Conservation (phyloP, 2,329 filamentous ascomycete genomes). For the Pezicula rhizophila region DNA sequence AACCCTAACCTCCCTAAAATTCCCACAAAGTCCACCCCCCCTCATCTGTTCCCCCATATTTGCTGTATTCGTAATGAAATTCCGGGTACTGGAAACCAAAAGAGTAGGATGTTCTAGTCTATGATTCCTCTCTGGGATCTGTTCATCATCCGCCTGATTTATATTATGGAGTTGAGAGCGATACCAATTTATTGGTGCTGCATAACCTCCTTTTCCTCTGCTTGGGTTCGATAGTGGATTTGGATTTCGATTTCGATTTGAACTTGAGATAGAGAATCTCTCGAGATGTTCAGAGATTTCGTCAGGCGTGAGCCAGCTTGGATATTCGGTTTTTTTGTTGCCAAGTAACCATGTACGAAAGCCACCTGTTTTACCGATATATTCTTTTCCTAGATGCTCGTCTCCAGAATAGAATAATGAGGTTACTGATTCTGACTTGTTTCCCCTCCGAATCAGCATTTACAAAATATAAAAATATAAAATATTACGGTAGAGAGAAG, state of each 20-base stretch:
- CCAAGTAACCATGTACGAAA: slow-evolving; percentile 10
- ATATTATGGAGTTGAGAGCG: slow-evolving; percentile 9
- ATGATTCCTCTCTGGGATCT: slow-evolving; percentile 8
- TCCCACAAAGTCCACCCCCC: neutral
- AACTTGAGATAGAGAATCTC: slow-evolving; percentile 2
- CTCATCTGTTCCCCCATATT: slow-evolving; percentile 13
- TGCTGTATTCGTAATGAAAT: slow-evolving; percentile 9
- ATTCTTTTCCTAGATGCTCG: slow-evolving; percentile 11
- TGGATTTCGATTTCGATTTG: too few relatives aligned
- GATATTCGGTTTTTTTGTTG: slow-evolving; percentile 4
- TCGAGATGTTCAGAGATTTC: slow-evolving; percentile 1
- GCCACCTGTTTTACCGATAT: slow-evolving; percentile 14
- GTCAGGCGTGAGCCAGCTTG: neutral
- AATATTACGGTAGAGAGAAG: too few relatives aligned
- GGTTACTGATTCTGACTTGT: slow-evolving; percentile 8
- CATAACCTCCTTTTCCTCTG: slow-evolving; percentile 5
- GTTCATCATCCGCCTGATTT: slow-evolving; percentile 11
- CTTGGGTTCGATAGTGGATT: neutral
- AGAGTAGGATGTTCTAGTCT: slow-evolving; percentile 10
- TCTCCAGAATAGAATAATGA: slow-evolving; percentile 11
- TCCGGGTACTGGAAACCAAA: slow-evolving; percentile 6
- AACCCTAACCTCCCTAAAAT: slow-evolving; percentile 4
- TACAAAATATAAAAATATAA: too few relatives aligned
- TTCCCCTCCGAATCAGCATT: neutral
- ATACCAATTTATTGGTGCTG: slow-evolving; percentile 14